Evolutionary conservation across 176 grass and related monocot genomes (phyloP), one percentile per base, ranked within the genome.

Genomic region (Ampelocalamus luodianensis): DNA sequence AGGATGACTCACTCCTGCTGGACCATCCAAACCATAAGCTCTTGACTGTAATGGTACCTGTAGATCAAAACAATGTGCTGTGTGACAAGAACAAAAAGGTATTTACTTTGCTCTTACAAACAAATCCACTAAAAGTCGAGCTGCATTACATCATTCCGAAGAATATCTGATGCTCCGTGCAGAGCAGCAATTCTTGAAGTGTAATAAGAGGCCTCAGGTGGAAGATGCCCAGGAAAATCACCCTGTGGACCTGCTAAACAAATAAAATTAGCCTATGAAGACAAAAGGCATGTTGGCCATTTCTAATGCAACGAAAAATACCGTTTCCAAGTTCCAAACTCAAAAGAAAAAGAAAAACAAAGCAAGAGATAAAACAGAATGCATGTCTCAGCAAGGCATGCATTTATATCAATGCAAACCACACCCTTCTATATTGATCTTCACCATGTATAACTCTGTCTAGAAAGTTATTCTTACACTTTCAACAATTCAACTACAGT

Each of bases 81-180:
- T 51, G 32, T 80, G 11, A 87, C 34, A 15, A 71, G 15, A 53
- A 23, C 38, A 27, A 60, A 73, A 29, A 68, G 39, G 18, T 43
- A 34, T 18, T 56, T 79, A 68, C 29, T 48, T 26, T 72, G 6
- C 13, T 42, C 23, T 69, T 88, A 40, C 14, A 18, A 54, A 50
- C 2, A 50, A 83, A 80, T 26, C 12, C n/a, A 65, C 42, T 55
- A 49, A 74, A 68, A 64, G n/a, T 62, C 29, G n/a, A 71, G 64
- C 14, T 42, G 22, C 74, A 82, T 76, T 88, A 96, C 94, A 77
- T 96, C 78, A 73, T 48, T 72, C 75, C 67, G 85, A 37, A 53
- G 46, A 49, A 78, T 77, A 71, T 91, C 87, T 72, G 89, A 54
- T 85, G 70, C 42, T 80, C 64, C 82, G 1, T 71, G 78, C 29